phyloP scores from a whole-genome alignment of 192 early-diverging fungal genomes.

The Geranomyces variabilis region DNA sequence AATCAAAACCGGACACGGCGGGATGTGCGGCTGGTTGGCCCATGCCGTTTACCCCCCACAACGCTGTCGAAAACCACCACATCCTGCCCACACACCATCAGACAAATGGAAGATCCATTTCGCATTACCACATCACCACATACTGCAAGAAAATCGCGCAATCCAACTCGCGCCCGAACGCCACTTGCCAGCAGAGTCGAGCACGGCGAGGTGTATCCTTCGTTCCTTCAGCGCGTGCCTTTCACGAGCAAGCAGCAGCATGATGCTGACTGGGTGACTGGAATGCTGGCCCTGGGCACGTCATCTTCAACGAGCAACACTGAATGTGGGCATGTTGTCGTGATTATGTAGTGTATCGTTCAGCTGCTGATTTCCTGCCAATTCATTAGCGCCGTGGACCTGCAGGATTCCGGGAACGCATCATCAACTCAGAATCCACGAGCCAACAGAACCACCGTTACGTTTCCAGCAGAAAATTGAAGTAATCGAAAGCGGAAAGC shows the following conservation, averaged over 20 bases:
- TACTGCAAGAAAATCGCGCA: neutral
- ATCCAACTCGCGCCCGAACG: neutral
- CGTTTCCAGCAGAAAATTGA: constrained; percentile 31
- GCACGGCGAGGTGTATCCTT: constrained; percentile 1
- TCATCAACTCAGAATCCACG: constrained; percentile 1
- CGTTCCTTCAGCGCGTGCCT: constrained; percentile 1
- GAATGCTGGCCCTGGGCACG: too few species aligned
- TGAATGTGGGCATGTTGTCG: too few species aligned
- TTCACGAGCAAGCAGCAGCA: neutral
- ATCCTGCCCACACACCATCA: neutral
- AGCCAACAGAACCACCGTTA: neutral
- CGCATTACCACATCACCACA: neutral
- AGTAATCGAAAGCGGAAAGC: constrained; percentile 30
- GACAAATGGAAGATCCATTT: constrained; percentile 10
- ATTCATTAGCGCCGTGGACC: neutral
- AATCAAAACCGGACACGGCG: too few species aligned
- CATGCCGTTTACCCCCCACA: too few species aligned
- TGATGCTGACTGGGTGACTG: too few species aligned
- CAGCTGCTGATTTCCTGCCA: too few species aligned
- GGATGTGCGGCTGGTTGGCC: too few species aligned
- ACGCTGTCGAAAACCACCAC: too few species aligned
- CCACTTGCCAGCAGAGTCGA: neutral
- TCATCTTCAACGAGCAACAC: too few species aligned
- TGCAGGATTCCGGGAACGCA: neutral
- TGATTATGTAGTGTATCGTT: too few species aligned